phyloP scores from a whole-genome alignment of 352 stramenopile genomes.

The Globisporangium nagaii region DNA sequence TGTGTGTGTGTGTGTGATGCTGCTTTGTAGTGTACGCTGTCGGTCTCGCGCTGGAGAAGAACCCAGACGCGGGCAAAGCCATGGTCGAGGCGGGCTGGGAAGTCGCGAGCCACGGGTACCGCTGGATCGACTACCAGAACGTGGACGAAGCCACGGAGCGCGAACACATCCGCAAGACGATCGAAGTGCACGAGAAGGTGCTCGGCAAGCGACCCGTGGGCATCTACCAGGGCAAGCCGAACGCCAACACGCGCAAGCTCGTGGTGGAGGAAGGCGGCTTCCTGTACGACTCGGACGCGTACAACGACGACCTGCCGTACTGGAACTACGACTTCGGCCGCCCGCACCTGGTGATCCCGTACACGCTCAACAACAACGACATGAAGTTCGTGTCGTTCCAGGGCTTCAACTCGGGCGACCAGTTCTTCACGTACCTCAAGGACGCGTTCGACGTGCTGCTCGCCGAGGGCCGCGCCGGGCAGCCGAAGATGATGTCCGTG shows the following conservation, averaged over 20 bases:
- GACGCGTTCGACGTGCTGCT: slow-evolving; percentile 85
- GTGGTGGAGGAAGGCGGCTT: slow-evolving; percentile 93
- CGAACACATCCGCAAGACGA: slow-evolving; percentile 90
- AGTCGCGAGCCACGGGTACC: slow-evolving; percentile 91
- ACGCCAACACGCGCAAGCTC: slow-evolving; percentile 87
- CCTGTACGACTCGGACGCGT: slow-evolving; percentile 94
- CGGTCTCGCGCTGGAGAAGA: slow-evolving; percentile 93
- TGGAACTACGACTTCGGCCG: slow-evolving; percentile 88
- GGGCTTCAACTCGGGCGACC: slow-evolving; percentile 89
- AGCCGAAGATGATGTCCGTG: slow-evolving; percentile 95
- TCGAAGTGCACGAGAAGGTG: slow-evolving; percentile 89
- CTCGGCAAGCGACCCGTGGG: slow-evolving; percentile 87
- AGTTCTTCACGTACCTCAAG: slow-evolving; percentile 94
- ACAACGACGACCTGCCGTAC: slow-evolving; percentile 95
- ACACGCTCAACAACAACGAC: slow-evolving; percentile 95
- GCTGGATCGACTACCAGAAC: slow-evolving; percentile 96
- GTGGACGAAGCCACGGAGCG: slow-evolving; percentile 88
- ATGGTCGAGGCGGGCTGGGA: slow-evolving; percentile 94
- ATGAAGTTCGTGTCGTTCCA: slow-evolving; percentile 93
- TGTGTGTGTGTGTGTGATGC: background rate
- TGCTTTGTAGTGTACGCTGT: slow-evolving; percentile 84
- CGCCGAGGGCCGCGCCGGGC: slow-evolving; percentile 82
- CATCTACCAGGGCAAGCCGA: slow-evolving; percentile 96
- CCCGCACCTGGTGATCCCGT: slow-evolving; percentile 94
- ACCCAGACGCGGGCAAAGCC: slow-evolving; percentile 81